Evolutionary conservation across 108 stramenopile genomes (phyloP), one percentile per base, ranked within the genome.

Genomic region (Aurantiochytrium sp.): DNA sequence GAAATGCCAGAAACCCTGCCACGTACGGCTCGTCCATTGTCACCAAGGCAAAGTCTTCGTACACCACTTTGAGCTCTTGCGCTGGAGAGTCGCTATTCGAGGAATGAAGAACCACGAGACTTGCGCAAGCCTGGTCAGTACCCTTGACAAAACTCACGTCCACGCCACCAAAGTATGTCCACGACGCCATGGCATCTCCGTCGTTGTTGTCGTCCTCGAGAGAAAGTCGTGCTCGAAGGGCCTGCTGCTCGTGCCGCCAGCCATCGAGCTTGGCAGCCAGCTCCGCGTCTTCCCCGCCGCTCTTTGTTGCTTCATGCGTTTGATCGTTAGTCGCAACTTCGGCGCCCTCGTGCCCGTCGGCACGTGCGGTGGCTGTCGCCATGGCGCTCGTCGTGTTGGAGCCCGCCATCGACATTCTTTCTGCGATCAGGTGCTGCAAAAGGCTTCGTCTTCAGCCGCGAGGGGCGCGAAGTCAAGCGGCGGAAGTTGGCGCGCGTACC

Each of bases 121-220:
- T 44, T 14, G 91, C 91, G 60, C 91, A 92, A 60, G 91, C 91
- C 23, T 90, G 55, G 29, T 91, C 91, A 25, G 87, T 49, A 59
- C 76, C 91, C 69, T 92, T 92, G 6, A 91, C 91, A 71, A 91
- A 92, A 28, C 83, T 87, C 19, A 92, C 88, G 89, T 92, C 91
- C 29, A 91, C 87, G 29, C 91, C 91, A 14, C 89, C 91, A n/a
- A 92, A 87, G 6, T 35, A 53, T 6, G n/a, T 47, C 76, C 49
- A 47, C 28, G 49, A 43, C 51, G 45, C 5, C n/a, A 35, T 3
- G 76, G 49, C 10, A 45, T 45, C 4, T 16, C 43, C 49, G 51
- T 42, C 29, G 2, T 72, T 35, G 35, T 35, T 35, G 35, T 35
- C 35, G 35, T 35, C 35, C 2, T 35, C 0, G 35, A 35, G 35